Evolutionary conservation across 306 rosid species (phyloP).

Genomic region (Ammopiptanthus mongolicus): DNA sequence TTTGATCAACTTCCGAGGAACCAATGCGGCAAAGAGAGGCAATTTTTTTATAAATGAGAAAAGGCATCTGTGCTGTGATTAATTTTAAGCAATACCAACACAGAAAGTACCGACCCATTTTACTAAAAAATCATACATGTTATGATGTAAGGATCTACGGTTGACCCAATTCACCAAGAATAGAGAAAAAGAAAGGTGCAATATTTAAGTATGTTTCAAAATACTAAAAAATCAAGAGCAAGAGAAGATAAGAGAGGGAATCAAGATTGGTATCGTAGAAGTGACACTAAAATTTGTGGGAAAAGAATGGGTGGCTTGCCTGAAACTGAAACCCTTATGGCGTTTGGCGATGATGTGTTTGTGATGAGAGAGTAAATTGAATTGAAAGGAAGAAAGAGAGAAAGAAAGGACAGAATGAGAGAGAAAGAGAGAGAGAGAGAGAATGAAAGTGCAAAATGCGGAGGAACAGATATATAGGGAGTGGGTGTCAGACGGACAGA

Average conservation of each 20-base stretch:
- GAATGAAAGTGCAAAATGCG: background rate
- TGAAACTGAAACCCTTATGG: constrained; percentile 15
- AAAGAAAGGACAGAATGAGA: background rate
- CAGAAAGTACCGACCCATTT: background rate
- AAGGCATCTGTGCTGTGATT: background rate
- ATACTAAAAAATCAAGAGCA: background rate
- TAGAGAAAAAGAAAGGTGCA: background rate
- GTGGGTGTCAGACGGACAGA: background rate
- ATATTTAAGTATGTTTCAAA: background rate
- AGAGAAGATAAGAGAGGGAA: background rate
- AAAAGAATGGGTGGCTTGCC: background rate
- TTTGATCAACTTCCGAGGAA: constrained; percentile 17
- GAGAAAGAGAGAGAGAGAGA: too few species aligned
- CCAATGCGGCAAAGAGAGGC: background rate
- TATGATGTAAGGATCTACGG: constrained; percentile 38
- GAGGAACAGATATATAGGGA: constrained; percentile 26
- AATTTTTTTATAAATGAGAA: background rate
- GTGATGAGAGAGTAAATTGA: constrained; percentile 13
- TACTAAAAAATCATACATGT: background rate
- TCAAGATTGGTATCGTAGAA: constrained; percentile 12
- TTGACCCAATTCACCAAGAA: constrained; percentile 14
- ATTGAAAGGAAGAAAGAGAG: constrained; percentile 4
- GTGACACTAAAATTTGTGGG: constrained; percentile 3
- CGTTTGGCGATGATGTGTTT: constrained; percentile 11
- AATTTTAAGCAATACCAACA: background rate